phyloP scores from a whole-genome alignment of 2,329 filamentous ascomycete genomes.

The Raffaelea arxii region DNA sequence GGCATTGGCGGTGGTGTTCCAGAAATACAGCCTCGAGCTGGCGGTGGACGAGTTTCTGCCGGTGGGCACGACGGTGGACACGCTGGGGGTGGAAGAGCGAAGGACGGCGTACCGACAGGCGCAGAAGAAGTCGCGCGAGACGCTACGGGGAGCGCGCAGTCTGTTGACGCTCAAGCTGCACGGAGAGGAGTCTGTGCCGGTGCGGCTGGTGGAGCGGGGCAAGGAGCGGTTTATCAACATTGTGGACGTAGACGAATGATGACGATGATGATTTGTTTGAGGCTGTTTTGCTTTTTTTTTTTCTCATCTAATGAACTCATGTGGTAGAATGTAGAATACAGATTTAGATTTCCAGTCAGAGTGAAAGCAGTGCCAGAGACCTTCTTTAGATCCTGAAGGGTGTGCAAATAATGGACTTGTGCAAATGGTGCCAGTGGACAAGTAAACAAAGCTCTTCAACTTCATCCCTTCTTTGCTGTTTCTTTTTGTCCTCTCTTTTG shows the following conservation, averaged over 20 bases:
- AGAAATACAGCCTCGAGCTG: slow-evolving; percentile 58
- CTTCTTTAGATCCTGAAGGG: too few species aligned
- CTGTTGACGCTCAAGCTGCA: slow-evolving; percentile 65
- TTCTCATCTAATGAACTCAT: not conserved
- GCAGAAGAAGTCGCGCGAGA: slow-evolving; percentile 39
- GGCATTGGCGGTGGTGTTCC: slow-evolving; percentile 43
- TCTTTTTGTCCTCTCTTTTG: not conserved
- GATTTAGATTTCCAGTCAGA: too few species aligned
- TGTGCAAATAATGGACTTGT: too few species aligned
- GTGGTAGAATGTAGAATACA: too few species aligned
- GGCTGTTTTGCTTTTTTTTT: not conserved
- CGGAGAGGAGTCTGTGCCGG: slow-evolving; percentile 46
- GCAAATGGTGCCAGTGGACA: too few species aligned
- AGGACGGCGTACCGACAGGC: slow-evolving; percentile 51
- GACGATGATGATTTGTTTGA: too few species aligned
- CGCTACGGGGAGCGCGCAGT: slow-evolving; percentile 46
- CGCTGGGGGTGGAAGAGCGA: slow-evolving; percentile 36
- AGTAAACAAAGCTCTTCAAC: too few species aligned
- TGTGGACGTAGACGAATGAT: slow-evolving; percentile 6
- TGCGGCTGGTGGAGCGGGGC: slow-evolving; percentile 60
- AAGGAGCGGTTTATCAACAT: slow-evolving; percentile 54
- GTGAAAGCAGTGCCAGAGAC: too few species aligned
- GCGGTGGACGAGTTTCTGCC: slow-evolving; percentile 52
- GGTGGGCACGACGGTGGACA: slow-evolving; percentile 41
- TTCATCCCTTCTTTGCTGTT: too few species aligned